Evolutionary conservation across 441 rosid species (phyloP), one percentile per base, ranked within the genome.

Genomic region (Erodium texanum): DNA sequence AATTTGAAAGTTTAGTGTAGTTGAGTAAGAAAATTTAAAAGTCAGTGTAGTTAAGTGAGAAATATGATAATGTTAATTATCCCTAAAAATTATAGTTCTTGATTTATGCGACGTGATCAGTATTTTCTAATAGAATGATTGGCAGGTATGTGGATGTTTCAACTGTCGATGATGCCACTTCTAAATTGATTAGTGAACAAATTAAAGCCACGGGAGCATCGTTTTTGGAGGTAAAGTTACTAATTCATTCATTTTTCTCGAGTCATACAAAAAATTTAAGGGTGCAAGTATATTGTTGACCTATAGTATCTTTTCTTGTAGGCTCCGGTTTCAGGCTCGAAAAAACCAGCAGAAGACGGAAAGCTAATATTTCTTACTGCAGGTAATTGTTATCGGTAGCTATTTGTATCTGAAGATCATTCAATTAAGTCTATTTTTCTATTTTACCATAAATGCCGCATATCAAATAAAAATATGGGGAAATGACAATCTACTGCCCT

Each of bases 291-390:
- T 8, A 16, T 52, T 36, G 5, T 38, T 20, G n/a, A n/a, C n/a
- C n/a, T n/a, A n/a, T n/a, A n/a, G n/a, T n/a, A n/a, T n/a, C n/a
- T n/a, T n/a, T n/a, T n/a, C n/a, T n/a, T n/a, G n/a, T 65, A 92
- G 98, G 97, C 98, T 78, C 96, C 98, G 75, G 98, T 93, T 76
- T 88, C 97, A 12, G 98, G 97, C 74, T 93, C 97, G 62, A 88
- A 90, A 79, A 93, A 90, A 79, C 97, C 98, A 12, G 98, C 98
- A 10, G 96, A 90, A 84, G 98, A 93, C 72, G 97, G 97, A 52
- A 86, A 87, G 68, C 71, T 93, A 64, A 90, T 93, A 82, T 93
- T 92, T 77, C 97, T 93, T 68, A 84, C 97, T 18, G 98, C 93
- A 48, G 98, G 97, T 89, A 59, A 76, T 54, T 14, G 19, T n/a